These are phyloP conservation scores for Senecio squalidus DNA, from an alignment of 140 eudicot genomes.

Conservation along the genomic window DNA sequence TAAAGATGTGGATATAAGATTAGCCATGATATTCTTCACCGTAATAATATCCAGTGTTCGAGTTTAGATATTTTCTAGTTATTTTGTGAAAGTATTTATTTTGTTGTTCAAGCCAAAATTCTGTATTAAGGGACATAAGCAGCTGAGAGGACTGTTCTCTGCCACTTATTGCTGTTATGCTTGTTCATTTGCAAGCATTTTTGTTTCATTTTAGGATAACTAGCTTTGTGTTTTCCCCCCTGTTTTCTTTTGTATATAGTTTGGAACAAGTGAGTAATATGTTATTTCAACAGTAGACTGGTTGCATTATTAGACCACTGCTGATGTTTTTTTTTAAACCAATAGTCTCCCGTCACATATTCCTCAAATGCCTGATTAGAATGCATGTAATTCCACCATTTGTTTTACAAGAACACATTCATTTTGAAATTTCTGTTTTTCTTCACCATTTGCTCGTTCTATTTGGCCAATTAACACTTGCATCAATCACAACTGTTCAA, in stretches of 20 bases:
- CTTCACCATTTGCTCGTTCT: neutral
- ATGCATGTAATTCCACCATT: neutral
- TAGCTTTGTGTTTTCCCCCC: neutral
- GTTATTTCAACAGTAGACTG: neutral
- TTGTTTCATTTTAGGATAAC: neutral
- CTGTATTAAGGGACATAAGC: neutral
- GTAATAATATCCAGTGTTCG: too few relatives aligned
- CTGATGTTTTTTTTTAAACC: neutral
- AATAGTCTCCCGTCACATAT: neutral
- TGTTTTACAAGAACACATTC: neutral
- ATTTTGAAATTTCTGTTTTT: neutral
- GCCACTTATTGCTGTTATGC: too few relatives aligned
- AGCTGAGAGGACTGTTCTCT: too few relatives aligned
- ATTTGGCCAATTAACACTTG: neutral
- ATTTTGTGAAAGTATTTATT: too few relatives aligned
- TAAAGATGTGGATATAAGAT: neutral
- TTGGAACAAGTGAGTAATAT: neutral
- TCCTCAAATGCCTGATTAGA: neutral
- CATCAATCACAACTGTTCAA: slow-evolving; percentile 6
- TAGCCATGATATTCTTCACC: too few relatives aligned
- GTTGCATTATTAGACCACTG: neutral
- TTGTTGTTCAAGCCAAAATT: too few relatives aligned
- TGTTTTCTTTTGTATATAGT: neutral
- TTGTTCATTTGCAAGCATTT: neutral
- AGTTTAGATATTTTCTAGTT: too few relatives aligned